Evolutionary conservation across 352 stramenopile species (phyloP), one percentile per base, ranked within the genome.

Genomic region (Pythium guiyangense): DNA sequence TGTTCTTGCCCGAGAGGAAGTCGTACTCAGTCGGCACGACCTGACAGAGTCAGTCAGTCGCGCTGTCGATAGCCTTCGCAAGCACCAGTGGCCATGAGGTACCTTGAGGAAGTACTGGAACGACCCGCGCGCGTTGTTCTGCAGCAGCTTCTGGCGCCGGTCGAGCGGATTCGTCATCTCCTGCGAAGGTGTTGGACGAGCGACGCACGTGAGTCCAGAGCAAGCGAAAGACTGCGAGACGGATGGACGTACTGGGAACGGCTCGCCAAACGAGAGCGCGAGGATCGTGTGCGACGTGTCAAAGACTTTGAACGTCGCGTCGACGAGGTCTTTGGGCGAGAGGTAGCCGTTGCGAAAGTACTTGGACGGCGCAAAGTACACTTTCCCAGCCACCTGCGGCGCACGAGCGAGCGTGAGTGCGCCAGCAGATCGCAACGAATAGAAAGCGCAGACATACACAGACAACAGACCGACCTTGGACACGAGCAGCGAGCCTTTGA

Each of bases 1-100:
- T 91, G 9, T 71, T 79, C 6, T 73, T 81, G 26, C 92, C 90
- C 15, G 90, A 90, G 22, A 98, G 67, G 51, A 89, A 93, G 53
- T 71, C 86, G 68, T 98, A 99, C 51, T 91, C 75, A 4, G 97
- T 99, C 17, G 97, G 97, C 15, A 99, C 96, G 44, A 99, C 84
- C 81, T 98, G 66, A 9, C 63, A n/a, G n/a, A n/a, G n/a, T n/a
- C n/a, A n/a, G n/a, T n/a, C n/a, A n/a, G n/a, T n/a, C n/a, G n/a
- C n/a, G n/a, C n/a, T n/a, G n/a, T n/a, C n/a, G n/a, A n/a, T n/a
- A n/a, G n/a, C n/a, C n/a, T n/a, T n/a, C n/a, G n/a, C n/a, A n/a
- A n/a, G n/a, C n/a, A n/a, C n/a, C n/a, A n/a, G n/a, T n/a, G n/a
- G n/a, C n/a, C n/a, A n/a, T 34, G 29, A 9, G 29, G 6, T 37